Percentiles rank a stretch among this genome's conserved stretches.
Evolutionary conservation across 768 basidiomycete species (phyloP).

Genomic region (Kwoniella shandongensis): DNA sequence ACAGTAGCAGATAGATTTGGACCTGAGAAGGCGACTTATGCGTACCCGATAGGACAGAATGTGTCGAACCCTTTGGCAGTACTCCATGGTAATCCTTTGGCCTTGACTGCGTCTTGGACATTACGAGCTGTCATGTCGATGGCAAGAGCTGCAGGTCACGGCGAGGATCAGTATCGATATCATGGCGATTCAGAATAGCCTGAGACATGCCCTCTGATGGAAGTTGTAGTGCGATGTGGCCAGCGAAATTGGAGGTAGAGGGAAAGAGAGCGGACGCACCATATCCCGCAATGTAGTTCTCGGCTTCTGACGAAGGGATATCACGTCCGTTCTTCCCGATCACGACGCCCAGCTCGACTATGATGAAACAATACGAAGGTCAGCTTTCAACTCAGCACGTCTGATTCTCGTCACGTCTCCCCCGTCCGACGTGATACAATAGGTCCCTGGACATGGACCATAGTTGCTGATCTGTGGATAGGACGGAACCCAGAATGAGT

Average conservation of each 20-base stretch:
- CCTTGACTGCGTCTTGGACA: constrained; percentile 88
- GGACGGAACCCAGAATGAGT: too few species aligned
- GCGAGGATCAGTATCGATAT: neutral
- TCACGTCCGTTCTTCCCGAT: constrained; percentile 85
- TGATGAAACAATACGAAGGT: neutral
- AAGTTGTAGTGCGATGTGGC: too few species aligned
- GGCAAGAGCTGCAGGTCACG: constrained; percentile 66
- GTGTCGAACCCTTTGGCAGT: constrained; percentile 96
- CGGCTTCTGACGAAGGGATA: constrained; percentile 70
- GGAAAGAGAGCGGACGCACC: constrained; percentile 57
- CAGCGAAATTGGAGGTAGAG: too few species aligned
- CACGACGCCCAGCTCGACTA: constrained; percentile 96
- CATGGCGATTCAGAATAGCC: too few species aligned
- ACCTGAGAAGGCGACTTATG: constrained; percentile 12
- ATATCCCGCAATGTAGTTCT: constrained; percentile 84
- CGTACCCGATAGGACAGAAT: constrained; percentile 91
- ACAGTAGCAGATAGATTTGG: neutral
- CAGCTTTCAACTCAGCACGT: too few species aligned
- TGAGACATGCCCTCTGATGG: too few species aligned
- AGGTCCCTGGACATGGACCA: too few species aligned
- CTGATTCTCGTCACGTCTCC: too few species aligned
- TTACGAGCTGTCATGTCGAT: constrained; percentile 97
- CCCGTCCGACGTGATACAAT: too few species aligned
- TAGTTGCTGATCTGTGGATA: too few species aligned
- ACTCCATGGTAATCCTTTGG: constrained; percentile 94